A percentile compares a stretch with the other conserved stretches of the same genome.
These are phyloP conservation scores for Suhomyces pyralidae DNA, from an alignment of 805 yeast genomes.

Conservation along the genomic window DNA sequence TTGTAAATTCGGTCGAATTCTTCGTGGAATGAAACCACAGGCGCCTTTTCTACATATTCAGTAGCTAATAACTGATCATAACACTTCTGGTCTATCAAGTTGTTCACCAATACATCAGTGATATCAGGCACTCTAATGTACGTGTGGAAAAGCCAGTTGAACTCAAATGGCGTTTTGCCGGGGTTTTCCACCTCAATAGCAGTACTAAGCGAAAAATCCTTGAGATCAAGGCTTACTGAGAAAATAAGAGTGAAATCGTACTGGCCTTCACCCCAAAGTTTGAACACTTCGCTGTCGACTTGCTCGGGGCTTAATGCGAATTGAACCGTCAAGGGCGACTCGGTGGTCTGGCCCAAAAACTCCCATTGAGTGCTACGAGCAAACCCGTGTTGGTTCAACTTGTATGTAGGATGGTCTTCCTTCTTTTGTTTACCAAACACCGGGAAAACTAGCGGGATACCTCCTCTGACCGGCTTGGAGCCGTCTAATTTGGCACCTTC, in stretches of 20 bases:
- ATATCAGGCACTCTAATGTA: constrained; percentile 76
- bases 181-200: constrained; percentile 73
- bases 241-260: constrained; percentile 61
- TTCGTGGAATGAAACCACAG: constrained; percentile 65
- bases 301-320: constrained; percentile 88
- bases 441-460: constrained; percentile 95
- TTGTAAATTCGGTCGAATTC: constrained; percentile 87
- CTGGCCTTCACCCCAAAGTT: constrained; percentile 50
- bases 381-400: constrained; percentile 94
- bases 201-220: constrained; percentile 58
- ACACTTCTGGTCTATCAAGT: constrained; percentile 68
- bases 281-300: constrained; percentile 57
- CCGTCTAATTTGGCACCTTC: constrained; percentile 85
- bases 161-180: constrained; percentile 62
- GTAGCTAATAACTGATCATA: constrained; percentile 72
- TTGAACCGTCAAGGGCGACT: constrained; percentile 67
- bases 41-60: constrained; percentile 66
- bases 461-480: constrained; percentile 92
- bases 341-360: constrained; percentile 79
- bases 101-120: constrained; percentile 72
- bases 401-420: constrained; percentile 50
- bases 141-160: constrained; percentile 95
- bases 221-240: constrained; percentile 38
- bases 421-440: constrained; percentile 72
- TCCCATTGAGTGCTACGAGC: constrained; percentile 93